Conservation (phyloP, 495 filamentous ascomycete species). For the Tuber brumale region DNA sequence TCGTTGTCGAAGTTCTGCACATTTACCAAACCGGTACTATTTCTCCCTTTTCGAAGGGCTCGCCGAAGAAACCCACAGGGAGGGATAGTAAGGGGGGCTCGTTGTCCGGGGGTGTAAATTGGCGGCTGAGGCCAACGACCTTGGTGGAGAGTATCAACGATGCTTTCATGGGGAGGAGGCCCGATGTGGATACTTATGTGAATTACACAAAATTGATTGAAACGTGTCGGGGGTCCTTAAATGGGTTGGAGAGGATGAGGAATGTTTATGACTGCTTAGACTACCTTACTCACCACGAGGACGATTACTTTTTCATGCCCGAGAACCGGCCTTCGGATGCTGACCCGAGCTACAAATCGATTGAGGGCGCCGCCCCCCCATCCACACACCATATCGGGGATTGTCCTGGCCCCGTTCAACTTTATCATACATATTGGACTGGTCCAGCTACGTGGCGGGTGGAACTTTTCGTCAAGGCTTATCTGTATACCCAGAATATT, state of each 20-base stretch:
- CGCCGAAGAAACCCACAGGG: slow-evolving; percentile 15
- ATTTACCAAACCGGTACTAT: slow-evolving; percentile 43
- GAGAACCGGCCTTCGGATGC: slow-evolving; percentile 43
- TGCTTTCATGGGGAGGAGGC: slow-evolving; percentile 49
- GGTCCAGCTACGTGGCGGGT: slow-evolving; percentile 55
- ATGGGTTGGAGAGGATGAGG: slow-evolving; percentile 50
- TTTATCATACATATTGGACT: slow-evolving; percentile 56
- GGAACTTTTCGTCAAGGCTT: slow-evolving; percentile 54
- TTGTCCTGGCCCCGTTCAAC: slow-evolving; percentile 52
- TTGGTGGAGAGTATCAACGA: slow-evolving; percentile 48
- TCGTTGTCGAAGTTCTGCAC: slow-evolving; percentile 40
- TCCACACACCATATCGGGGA: slow-evolving; percentile 42
- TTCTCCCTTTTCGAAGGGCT: slow-evolving; percentile 32
- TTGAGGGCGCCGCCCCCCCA: slow-evolving; percentile 39
- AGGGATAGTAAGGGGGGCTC: slow-evolving; percentile 20
- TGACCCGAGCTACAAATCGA: slow-evolving; percentile 27
- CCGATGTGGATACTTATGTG: slow-evolving; percentile 50
- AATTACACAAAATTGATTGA: slow-evolving; percentile 50
- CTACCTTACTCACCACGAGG: slow-evolving; percentile 47
- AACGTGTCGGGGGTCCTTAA: slow-evolving; percentile 48
- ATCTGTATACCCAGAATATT: slow-evolving; percentile 54
- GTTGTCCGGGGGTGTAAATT: slow-evolving; percentile 47
- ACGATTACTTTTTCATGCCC: slow-evolving; percentile 49
- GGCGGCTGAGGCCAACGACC: slow-evolving; percentile 48
- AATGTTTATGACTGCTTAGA: slow-evolving; percentile 52